A percentile compares a stretch with the other conserved stretches of the same genome.
Evolutionary conservation across 1,139 yeast genomes (phyloP).

Genomic region (Candida pseudoviswanathii): DNA sequence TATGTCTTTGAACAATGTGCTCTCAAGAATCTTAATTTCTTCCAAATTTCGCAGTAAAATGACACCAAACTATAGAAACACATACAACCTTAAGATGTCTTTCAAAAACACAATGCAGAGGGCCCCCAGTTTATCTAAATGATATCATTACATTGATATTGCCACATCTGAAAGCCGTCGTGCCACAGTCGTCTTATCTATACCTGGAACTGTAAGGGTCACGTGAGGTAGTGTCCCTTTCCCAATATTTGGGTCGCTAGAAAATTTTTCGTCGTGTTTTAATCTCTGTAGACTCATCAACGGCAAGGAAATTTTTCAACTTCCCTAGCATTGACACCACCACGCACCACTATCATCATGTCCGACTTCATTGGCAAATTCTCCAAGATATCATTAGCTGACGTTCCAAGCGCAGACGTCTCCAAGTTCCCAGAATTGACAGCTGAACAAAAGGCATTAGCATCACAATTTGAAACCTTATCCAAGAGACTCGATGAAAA

Average conservation of each 20-base stretch:
- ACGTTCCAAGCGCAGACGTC: constrained; percentile 24
- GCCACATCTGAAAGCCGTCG: no score
- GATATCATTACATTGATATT: no score
- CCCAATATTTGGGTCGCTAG: not conserved
- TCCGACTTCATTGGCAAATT: constrained; percentile 46
- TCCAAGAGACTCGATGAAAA: constrained; percentile 59
- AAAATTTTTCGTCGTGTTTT: not conserved
- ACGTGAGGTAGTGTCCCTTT: constrained; percentile 2
- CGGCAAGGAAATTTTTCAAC: not conserved
- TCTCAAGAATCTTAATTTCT: not conserved
- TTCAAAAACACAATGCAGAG: not conserved
- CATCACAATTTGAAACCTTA: constrained; percentile 79
- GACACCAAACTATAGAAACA: not conserved
- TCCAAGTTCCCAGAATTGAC: constrained; percentile 39
- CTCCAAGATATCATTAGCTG: constrained; percentile 36
- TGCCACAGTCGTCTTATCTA: no score
- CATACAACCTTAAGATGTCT: not conserved
- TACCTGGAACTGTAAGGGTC: not conserved
- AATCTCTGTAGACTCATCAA: constrained; percentile 1
- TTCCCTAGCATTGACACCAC: not conserved
- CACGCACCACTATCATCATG: constrained; percentile 26
- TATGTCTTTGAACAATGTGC: not conserved
- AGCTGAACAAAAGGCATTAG: constrained; percentile 65
- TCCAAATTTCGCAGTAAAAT: not conserved
- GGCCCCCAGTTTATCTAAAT: no score